A percentile compares a stretch with the other conserved stretches of the same genome.
phyloP scores from a whole-genome alignment of 345 rosid genomes.

The Cochlearia excelsa region DNA sequence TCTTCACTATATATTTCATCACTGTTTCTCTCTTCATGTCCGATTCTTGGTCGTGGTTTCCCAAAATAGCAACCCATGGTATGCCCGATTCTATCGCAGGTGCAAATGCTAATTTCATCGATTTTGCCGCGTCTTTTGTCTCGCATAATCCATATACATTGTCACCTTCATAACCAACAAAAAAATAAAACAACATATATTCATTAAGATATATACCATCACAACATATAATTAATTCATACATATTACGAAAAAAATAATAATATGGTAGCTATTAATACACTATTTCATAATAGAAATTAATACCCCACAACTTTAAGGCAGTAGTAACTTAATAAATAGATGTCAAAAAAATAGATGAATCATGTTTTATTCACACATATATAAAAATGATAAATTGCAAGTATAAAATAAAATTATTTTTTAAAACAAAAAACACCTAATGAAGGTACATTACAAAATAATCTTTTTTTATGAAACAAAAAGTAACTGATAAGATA shows the following conservation, averaged over 20 bases:
- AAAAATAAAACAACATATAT: background rate
- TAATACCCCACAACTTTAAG: no score
- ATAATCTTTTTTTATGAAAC: no score
- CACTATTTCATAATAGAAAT: no score
- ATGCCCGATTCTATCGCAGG: slow-evolving; percentile 71
- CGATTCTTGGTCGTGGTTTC: slow-evolving; percentile 90
- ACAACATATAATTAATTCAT: background rate
- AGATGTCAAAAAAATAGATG: no score
- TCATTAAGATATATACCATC: background rate
- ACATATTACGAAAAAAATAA: background rate
- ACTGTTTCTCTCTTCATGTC: slow-evolving; percentile 71
- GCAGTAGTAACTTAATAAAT: no score
- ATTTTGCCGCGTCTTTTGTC: slow-evolving; percentile 58
- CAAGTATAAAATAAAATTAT: no score
- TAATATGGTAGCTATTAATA: no score
- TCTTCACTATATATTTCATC: slow-evolving; percentile 69
- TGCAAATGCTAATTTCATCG: slow-evolving; percentile 65
- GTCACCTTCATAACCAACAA: slow-evolving; percentile 49
- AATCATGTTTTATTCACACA: no score
- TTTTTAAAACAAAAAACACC: no score
- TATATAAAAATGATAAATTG: no score
- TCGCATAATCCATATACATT: slow-evolving; percentile 60
- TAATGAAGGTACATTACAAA: no score
- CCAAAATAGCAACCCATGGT: slow-evolving; percentile 88
- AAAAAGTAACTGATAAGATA: no score